These are phyloP conservation scores for Suillus decipiens DNA, from an alignment of 768 basidiomycete genomes.

Conservation along the genomic window DNA sequence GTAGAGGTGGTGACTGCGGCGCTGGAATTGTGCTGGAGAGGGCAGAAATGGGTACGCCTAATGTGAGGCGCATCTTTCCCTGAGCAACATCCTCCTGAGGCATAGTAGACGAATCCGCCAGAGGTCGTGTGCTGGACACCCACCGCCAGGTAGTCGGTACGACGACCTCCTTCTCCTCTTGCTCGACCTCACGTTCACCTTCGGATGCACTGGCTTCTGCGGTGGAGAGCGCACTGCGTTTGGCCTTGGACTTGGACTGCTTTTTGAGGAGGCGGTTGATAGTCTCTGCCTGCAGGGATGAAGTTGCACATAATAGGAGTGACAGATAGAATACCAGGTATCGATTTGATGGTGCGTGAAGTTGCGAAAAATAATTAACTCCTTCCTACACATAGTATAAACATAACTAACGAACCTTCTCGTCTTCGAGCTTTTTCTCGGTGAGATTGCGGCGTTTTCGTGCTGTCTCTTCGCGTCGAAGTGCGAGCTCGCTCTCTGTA, in stretches of 20 bases:
- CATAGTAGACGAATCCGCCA: slow-evolving; percentile 6
- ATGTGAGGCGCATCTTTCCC: slow-evolving; percentile 46
- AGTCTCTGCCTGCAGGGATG: slow-evolving; percentile 64
- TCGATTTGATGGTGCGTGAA: background rate
- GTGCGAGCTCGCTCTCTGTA: slow-evolving; percentile 71
- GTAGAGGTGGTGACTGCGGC: slow-evolving; percentile 11
- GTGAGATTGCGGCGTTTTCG: slow-evolving; percentile 78
- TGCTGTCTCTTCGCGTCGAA: slow-evolving; percentile 78
- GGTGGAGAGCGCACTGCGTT: slow-evolving; percentile 51
- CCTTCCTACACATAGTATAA: background rate
- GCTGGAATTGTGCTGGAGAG: slow-evolving; percentile 17
- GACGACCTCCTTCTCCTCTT: slow-evolving; percentile 40
- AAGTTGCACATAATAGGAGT: background rate
- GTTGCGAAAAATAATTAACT: background rate
- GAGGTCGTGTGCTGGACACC: slow-evolving; percentile 56
- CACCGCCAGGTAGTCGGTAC: slow-evolving; percentile 69
- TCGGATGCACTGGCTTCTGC: slow-evolving; percentile 43
- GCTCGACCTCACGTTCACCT: slow-evolving; percentile 26
- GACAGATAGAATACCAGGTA: slow-evolving; percentile 1
- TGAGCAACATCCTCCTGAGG: slow-evolving; percentile 7
- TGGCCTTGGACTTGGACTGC: slow-evolving; percentile 68
- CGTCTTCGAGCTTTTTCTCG: slow-evolving; percentile 84
- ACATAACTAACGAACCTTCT: slow-evolving; percentile 54
- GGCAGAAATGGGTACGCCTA: slow-evolving; percentile 51
- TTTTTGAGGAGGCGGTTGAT: slow-evolving; percentile 90